Conservation (phyloP, 805 yeast genomes). For the Clavispora vitiphila region DNA sequence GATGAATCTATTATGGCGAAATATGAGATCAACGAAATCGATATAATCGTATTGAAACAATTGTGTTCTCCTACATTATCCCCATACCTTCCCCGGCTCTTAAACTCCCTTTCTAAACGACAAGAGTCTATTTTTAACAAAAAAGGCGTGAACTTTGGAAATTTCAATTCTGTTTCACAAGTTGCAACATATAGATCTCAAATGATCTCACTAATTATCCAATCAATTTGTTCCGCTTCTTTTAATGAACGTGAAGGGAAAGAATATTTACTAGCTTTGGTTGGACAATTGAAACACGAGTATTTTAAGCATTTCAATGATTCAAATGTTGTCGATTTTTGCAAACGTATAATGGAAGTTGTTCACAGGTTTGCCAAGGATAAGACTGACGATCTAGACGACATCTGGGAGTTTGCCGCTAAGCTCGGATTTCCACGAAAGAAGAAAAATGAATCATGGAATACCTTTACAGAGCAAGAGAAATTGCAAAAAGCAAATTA, state of each 20-base stretch:
- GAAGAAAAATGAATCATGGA: constrained; percentile 22
- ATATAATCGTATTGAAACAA: constrained; percentile 18
- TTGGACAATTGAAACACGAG: constrained; percentile 22
- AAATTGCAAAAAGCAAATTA: constrained; percentile 22
- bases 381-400: constrained; percentile 10
- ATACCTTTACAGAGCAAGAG: constrained; percentile 16
- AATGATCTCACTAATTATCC: constrained; percentile 17
- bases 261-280: constrained; percentile 16
- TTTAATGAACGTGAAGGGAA: constrained; percentile 8
- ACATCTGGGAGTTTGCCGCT: constrained; percentile 16
- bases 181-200: not conserved
- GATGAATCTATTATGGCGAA: constrained; percentile 8
- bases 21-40: constrained; percentile 6
- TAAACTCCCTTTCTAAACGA: constrained; percentile 15
- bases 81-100: constrained; percentile 20
- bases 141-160: not conserved
- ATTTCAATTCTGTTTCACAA: not conserved
- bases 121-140: constrained; percentile 13
- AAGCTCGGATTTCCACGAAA: constrained; percentile 26
- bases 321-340: constrained; percentile 24
- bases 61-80: constrained; percentile 23
- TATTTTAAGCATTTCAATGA: constrained; percentile 21
- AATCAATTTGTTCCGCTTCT: constrained; percentile 12
- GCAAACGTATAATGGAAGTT: constrained; percentile 21
- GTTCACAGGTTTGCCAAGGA: constrained; percentile 16